Base-by-base conservation (phyloP, 2,329 filamentous ascomycete genomes). In the Lojkania enalia region DNA sequence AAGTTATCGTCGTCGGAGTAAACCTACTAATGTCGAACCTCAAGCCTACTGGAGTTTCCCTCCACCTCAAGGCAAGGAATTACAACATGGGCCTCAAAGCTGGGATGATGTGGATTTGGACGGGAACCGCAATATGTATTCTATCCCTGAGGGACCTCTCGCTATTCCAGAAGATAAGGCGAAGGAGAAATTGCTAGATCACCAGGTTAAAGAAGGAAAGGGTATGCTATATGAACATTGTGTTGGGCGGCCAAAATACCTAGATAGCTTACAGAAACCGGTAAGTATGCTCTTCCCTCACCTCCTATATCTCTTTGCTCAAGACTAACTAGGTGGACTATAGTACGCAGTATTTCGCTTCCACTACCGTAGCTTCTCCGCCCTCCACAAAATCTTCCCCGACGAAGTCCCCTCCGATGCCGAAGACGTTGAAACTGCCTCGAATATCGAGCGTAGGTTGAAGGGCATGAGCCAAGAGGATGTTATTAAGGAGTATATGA, bases 331-430 rank as follows among this genome's bases (percentile, higher is more conserved):
- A n/a, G n/a, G n/a, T n/a, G n/a, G n/a, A n/a, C n/a, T n/a, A n/a
- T n/a, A n/a, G 9, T 36, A 36, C 19, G 33, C 33, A 11, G 33
- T 36, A 11, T 36, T 36, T 15, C 15, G 33, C 6, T 36, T 36
- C 33, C 5, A 21, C 5, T 36, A 36, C 19, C 15, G 33, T 11
- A 36, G 19, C 19, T 19, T 12, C 16, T 15, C 33, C 6, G 15
- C 11, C 6, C 19, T 36, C 16, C 33, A 21, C 19, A 15, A 36
- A 19, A 5, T 36, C 6, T 36, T 36, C 19, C 16, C 16, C 9
- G 19, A 21, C 9, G 33, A 36, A 21, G 33, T 36, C 6, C 30
- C 30, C n/a, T n/a, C n/a, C n/a, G n/a, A n/a, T n/a, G n/a, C n/a
- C n/a, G n/a, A n/a, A n/a, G n/a, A n/a, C n/a, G n/a, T n/a, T n/a